Percentiles rank a stretch among this genome's conserved stretches.
phyloP scores from a whole-genome alignment of 306 rosid species.

The Medicago lupulina region DNA sequence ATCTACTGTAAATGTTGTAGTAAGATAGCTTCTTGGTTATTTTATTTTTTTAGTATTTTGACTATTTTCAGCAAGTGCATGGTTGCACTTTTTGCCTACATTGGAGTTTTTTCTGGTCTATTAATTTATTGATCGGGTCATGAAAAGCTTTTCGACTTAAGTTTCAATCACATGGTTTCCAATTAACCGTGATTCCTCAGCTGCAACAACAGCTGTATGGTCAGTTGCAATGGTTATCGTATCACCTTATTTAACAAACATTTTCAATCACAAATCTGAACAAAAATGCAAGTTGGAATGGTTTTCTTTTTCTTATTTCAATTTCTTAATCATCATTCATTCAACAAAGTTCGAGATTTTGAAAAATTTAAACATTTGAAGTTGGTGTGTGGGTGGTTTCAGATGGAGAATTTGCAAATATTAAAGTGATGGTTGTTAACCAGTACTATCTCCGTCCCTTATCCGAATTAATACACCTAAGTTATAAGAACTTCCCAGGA shows the following conservation, averaged over 20 bases:
- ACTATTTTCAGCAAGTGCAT: slow-evolving; percentile 44
- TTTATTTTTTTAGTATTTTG: slow-evolving; percentile 27
- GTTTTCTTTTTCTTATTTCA: slow-evolving; percentile 3
- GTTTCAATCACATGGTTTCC: slow-evolving; percentile 10
- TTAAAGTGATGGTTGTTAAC: too few species aligned
- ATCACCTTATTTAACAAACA: background rate
- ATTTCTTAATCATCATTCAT: background rate
- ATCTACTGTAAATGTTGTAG: slow-evolving; percentile 60
- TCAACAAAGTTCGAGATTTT: too few species aligned
- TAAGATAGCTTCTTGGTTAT: slow-evolving; percentile 34
- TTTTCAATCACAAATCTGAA: slow-evolving; percentile 22
- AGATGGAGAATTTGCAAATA: background rate
- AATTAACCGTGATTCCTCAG: background rate
- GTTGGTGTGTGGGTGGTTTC: background rate
- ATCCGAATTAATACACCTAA: too few species aligned
- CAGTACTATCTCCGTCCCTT: too few species aligned
- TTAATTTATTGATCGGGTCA: slow-evolving; percentile 26
- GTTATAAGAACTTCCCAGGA: background rate
- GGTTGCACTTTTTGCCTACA: slow-evolving; percentile 40
- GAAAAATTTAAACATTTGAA: background rate
- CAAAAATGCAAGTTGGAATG: background rate
- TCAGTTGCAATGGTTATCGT: background rate
- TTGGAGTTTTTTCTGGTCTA: slow-evolving; percentile 34
- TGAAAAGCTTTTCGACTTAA: slow-evolving; percentile 18
- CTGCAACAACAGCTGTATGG: background rate